A percentile compares a stretch with the other conserved stretches of the same genome.
Evolutionary conservation across 108 stramenopile species (phyloP).

Genomic region (Nitzschia sp.): DNA sequence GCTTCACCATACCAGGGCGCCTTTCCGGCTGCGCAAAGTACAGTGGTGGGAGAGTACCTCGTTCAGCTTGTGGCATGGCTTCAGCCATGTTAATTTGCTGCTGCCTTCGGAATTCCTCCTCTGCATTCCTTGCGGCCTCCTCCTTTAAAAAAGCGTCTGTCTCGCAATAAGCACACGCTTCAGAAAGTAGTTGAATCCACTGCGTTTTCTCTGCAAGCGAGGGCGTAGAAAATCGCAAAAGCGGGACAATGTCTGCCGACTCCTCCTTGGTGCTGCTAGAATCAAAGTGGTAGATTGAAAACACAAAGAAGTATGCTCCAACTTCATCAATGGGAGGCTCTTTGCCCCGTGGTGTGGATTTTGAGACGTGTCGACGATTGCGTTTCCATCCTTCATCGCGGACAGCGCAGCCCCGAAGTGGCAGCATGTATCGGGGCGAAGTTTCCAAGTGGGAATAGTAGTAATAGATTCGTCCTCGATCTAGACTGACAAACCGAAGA

Average conservation of each 20-base stretch:
- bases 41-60: constrained; percentile 54
- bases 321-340: constrained; percentile 41
- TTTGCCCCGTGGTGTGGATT: constrained; percentile 6
- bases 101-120: constrained; percentile 32
- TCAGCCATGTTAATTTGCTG: constrained; percentile 40
- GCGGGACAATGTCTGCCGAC: constrained; percentile 59
- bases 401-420: constrained; percentile 78
- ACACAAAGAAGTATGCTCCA: constrained; percentile 81
- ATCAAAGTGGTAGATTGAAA: constrained; percentile 69
- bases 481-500: constrained; percentile 65
- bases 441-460: constrained; percentile 53
- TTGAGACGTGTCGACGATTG: constrained; percentile 46
- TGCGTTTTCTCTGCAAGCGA: constrained; percentile 65
- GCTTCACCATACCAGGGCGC: constrained; percentile 6
- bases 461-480: constrained; percentile 65
- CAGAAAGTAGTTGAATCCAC: constrained; percentile 75
- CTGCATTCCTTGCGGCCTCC: constrained; percentile 31
- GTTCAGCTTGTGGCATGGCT: constrained; percentile 39
- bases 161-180: constrained; percentile 77
- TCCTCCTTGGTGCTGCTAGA: constrained; percentile 29
- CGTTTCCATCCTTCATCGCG: constrained; percentile 79
- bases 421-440: constrained; percentile 62
- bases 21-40: constrained; percentile 36
- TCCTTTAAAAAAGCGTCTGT: constrained; percentile 57
- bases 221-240: constrained; percentile 78